phyloP scores from a whole-genome alignment of 345 rosid genomes.

The Capsella bursapastoris region DNA sequence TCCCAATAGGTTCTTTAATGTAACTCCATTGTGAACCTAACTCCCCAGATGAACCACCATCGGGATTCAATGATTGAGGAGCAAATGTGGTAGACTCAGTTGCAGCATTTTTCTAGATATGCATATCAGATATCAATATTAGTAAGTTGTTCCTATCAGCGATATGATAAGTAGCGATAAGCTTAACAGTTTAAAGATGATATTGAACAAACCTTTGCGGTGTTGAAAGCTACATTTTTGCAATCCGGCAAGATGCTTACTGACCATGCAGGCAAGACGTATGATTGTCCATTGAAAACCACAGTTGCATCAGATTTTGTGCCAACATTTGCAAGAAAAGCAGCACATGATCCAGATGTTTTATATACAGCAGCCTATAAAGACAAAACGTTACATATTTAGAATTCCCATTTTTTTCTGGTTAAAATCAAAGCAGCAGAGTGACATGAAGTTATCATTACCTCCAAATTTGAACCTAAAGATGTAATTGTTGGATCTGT shows the following conservation, averaged over 20 bases:
- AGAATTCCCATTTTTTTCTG: background rate
- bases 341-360: slow-evolving; percentile 75
- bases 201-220: slow-evolving; percentile 76
- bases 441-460: slow-evolving; percentile 32
- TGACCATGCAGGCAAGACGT: slow-evolving; percentile 89
- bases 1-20: slow-evolving; percentile 81
- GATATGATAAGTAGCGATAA: slow-evolving; percentile 7
- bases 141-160: slow-evolving; percentile 17
- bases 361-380: slow-evolving; percentile 79
- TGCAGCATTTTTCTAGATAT: slow-evolving; percentile 70
- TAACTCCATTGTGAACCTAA: slow-evolving; percentile 76
- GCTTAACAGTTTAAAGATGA: slow-evolving; percentile 4
- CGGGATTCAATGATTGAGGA: slow-evolving; percentile 51
- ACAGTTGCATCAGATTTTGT: slow-evolving; percentile 64
- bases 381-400: background rate
- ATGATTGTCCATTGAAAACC: slow-evolving; percentile 71
- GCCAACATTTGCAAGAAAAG: slow-evolving; percentile 83
- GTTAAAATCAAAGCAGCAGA: background rate
- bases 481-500: slow-evolving; percentile 76
- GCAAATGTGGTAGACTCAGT: slow-evolving; percentile 57
- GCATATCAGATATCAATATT: slow-evolving; percentile 1
- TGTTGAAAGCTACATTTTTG: slow-evolving; percentile 82
- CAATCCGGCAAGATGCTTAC: slow-evolving; percentile 98
- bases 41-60: slow-evolving; percentile 52
- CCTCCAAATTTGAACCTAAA: slow-evolving; percentile 81